Base-by-base conservation (phyloP, 1,139 yeast species). In the Saccharomyces hybrid region DNA sequence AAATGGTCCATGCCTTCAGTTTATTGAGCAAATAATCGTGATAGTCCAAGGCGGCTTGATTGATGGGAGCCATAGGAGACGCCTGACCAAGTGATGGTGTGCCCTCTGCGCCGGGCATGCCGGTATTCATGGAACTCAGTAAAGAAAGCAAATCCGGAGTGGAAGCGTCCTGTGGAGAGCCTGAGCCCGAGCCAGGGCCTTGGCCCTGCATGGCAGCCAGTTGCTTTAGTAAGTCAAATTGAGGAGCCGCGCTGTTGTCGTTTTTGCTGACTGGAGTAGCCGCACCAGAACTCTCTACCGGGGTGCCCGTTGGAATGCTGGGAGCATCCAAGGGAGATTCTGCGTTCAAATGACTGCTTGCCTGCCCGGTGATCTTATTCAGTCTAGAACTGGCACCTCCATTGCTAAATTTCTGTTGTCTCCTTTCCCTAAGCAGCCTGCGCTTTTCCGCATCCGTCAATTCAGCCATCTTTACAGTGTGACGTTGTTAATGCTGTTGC, bases 361-460 rank as follows among this genome's bases (percentile, higher is more conserved):
- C 57, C 6, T 71, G 71, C 0, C 80, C 80, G 0, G 78, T 73
- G 58, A 79, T 79, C 56, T 73, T 78, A 59, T 79, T 81, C 63
- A 86, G 70, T 56, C 93, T 74, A 16, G 76, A 75, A 2, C 80
- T 66, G 24, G 83, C 86, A 50, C 78, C 77, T 2, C 86, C 85
- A 57, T 79, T 75, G 53, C 77, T 75, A 76, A 86, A 78, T 68
- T 84, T 85, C 60, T 87, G 86, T 52, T 82, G 85, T 62, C 91
- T 76, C 65, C 89, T 78, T 65, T 86, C 90, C 58, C 90, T 77
- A 44, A 85, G 71, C 29, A 83, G 63, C 55, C 76, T 74, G 62
- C 84, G 79, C 71, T 81, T 84, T 63, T 86, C 91, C 48, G 82
- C 85, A 4, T 83, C 86, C 31, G 79, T 68, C 52, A 79, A 52